Percentiles rank a stretch among this genome's conserved stretches.
Conservation (phyloP, 768 basidiomycete genomes). For the Suillus occidentalis region DNA sequence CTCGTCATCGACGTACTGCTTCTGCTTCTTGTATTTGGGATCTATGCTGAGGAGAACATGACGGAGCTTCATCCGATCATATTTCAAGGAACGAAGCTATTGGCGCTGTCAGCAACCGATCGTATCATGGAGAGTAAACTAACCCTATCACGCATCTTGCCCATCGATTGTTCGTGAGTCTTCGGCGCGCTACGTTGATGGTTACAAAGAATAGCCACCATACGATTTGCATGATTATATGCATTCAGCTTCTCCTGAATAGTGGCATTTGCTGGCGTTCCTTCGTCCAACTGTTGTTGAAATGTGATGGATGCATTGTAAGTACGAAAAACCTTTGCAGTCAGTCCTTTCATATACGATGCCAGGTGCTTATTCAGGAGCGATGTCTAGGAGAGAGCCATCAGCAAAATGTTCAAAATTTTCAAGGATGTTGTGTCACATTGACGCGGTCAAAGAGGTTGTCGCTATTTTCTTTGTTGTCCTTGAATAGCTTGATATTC, state of each 20-base stretch:
- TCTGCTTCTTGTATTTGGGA: constrained; percentile 77
- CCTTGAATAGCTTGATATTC: constrained; percentile 97
- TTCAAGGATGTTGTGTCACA: constrained; percentile 40
- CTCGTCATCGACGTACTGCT: constrained; percentile 77
- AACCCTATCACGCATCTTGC: constrained; percentile 91
- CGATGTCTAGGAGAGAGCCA: constrained; percentile 54
- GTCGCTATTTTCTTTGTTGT: constrained; percentile 85
- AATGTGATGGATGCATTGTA: constrained; percentile 98
- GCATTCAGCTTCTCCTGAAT: constrained; percentile 96
- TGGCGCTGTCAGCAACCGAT: constrained; percentile 3
- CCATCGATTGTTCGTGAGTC: constrained; percentile 91
- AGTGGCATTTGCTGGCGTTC: constrained; percentile 64
- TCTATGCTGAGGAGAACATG: constrained; percentile 82
- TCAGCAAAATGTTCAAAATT: neutral
- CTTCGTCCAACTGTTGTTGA: constrained; percentile 83
- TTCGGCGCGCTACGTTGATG: constrained; percentile 96
- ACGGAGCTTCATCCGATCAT: constrained; percentile 96
- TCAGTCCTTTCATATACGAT: constrained; percentile 94
- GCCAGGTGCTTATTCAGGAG: constrained; percentile 89
- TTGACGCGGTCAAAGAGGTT: constrained; percentile 93
- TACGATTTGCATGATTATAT: constrained; percentile 95
- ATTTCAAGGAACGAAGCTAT: constrained; percentile 89
- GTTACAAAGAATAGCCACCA: constrained; percentile 98
- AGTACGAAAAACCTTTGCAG: constrained; percentile 99
- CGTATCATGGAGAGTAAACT: constrained; percentile 19